Conservation (phyloP, 768 basidiomycete genomes). For the Boletus reticulatus region DNA sequence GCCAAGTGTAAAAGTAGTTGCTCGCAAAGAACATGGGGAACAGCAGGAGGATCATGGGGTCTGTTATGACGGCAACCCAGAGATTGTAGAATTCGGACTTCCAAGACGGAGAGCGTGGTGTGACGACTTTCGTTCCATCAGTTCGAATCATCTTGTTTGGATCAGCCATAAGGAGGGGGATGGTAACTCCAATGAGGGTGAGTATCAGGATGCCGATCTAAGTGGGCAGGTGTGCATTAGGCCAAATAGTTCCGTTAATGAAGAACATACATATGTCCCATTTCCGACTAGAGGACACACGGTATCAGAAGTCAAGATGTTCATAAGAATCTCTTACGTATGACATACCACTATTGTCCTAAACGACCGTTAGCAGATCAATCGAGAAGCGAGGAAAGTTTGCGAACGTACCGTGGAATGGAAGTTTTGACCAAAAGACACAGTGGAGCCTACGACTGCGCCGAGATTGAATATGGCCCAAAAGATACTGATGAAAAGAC, state of each 20-base stretch:
- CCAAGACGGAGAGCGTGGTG: constrained; percentile 69
- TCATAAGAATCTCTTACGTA: too few species aligned
- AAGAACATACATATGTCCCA: constrained; percentile 57
- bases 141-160: constrained; percentile 71
- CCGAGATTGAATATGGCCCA: constrained; percentile 82
- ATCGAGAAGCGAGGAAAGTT: too few species aligned
- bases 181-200: constrained; percentile 59
- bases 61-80: constrained; percentile 62
- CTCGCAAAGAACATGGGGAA: constrained; percentile 84
- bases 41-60: constrained; percentile 68
- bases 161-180: constrained; percentile 68
- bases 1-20: constrained; percentile 85
- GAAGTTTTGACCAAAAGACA: constrained; percentile 70
- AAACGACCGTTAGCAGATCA: too few species aligned
- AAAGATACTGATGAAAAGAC: constrained; percentile 69
- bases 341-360: too few species aligned
- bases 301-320: not conserved
- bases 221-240: too few species aligned
- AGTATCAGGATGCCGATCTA: constrained; percentile 56
- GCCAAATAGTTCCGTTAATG: too few species aligned
- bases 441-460: constrained; percentile 70
- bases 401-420: constrained; percentile 45
- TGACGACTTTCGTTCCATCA: constrained; percentile 66
- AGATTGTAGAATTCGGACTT: constrained; percentile 67
- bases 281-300: constrained; percentile 48